Conservation (phyloP, 169 alveolate genomes). For the Toxoplasma gondii region DNA sequence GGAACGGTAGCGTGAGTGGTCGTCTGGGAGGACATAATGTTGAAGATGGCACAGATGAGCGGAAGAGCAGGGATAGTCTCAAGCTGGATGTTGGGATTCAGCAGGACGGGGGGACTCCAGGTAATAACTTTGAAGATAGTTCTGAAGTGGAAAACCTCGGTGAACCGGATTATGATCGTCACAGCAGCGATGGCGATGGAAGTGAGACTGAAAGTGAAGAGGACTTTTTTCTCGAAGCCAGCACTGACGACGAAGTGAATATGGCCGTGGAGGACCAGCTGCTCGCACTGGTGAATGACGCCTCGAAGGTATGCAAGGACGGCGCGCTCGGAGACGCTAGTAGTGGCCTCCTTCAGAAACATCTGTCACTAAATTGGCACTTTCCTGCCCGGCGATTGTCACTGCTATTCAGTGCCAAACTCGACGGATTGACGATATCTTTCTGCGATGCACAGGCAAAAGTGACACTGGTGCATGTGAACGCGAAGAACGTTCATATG, state of each 20-base stretch:
- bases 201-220: background rate
- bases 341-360: background rate
- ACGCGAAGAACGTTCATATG: background rate
- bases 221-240: background rate
- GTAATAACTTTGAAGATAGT: background rate
- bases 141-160: background rate
- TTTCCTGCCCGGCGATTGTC: slow-evolving; percentile 21
- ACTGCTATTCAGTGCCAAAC: slow-evolving; percentile 3
- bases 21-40: background rate
- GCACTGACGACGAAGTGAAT: background rate
- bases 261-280: background rate
- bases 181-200: background rate
- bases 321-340: background rate
- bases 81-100: background rate
- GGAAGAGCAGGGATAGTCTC: background rate
- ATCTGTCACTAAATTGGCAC: slow-evolving; percentile 4
- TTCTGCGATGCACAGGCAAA: slow-evolving; percentile 31
- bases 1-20: background rate
- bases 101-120: background rate
- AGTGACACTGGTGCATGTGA: background rate
- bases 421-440: slow-evolving; percentile 36
- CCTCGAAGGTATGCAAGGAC: background rate
- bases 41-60: background rate
- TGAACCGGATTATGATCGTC: background rate
- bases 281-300: background rate